Evolutionary conservation across 2,329 filamentous ascomycete genomes (phyloP).

Genomic region (Aspergillaceae sp.): DNA sequence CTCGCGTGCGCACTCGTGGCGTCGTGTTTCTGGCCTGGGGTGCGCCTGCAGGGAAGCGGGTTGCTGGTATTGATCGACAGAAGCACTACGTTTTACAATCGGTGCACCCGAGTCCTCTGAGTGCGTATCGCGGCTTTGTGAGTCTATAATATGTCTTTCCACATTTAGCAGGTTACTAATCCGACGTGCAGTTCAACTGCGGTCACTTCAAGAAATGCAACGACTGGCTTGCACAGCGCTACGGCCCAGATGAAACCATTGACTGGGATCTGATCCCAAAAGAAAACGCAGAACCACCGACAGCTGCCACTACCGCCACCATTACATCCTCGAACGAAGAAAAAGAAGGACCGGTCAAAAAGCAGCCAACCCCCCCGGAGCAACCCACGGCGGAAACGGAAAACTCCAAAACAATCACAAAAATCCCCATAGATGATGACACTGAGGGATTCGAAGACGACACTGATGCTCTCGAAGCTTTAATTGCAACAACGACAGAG

Average conservation of each 20-base stretch:
- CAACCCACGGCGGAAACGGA: slow-evolving; percentile 4
- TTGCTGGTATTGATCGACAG: slow-evolving; percentile 60
- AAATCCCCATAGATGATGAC: neutral
- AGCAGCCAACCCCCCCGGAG: neutral
- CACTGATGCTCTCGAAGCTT: slow-evolving; percentile 34
- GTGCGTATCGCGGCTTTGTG: slow-evolving; percentile 69
- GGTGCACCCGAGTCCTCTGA: slow-evolving; percentile 89
- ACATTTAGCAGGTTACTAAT: neutral
- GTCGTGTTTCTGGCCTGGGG: slow-evolving; percentile 98
- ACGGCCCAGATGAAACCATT: slow-evolving; percentile 71
- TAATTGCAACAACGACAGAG: slow-evolving; percentile 22
- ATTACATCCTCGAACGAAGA: slow-evolving; percentile 15
- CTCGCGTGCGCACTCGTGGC: slow-evolving; percentile 63
- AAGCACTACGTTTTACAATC: slow-evolving; percentile 76
- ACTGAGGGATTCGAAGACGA: slow-evolving; percentile 36
- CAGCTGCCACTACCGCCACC: neutral
- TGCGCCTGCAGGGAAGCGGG: slow-evolving; percentile 69
- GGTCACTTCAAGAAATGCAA: slow-evolving; percentile 43
- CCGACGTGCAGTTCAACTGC: slow-evolving; percentile 30
- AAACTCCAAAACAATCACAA: slow-evolving; percentile 4
- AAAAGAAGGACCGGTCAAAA: slow-evolving; percentile 8
- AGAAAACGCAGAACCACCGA: slow-evolving; percentile 4
- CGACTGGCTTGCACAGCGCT: slow-evolving; percentile 64
- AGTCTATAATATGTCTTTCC: slow-evolving; percentile 22
- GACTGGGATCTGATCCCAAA: slow-evolving; percentile 64